Conservation (phyloP, 2,329 filamentous ascomycete genomes). For the Leptographium lundbergii region DNA sequence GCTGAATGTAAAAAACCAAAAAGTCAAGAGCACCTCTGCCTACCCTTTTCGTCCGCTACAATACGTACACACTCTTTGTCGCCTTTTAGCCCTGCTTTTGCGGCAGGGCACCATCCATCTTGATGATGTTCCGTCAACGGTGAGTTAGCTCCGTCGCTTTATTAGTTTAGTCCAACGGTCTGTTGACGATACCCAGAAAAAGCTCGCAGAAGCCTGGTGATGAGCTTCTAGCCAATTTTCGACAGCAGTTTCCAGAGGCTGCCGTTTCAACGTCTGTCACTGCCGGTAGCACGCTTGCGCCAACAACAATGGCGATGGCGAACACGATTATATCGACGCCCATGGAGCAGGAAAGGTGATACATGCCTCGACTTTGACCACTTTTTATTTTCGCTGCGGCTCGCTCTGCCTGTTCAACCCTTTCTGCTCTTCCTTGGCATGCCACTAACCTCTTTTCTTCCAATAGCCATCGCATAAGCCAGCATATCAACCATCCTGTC, state of each 20-base stretch:
- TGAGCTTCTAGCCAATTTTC: conserved; percentile 73
- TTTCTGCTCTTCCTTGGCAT: no score
- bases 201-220: conserved; percentile 77
- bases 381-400: neutral
- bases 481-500: conserved; percentile 25
- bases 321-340: conserved; percentile 4
- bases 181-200: conserved; percentile 34
- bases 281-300: conserved; percentile 18
- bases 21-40: neutral
- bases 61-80: neutral
- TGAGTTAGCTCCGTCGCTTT: conserved; percentile 8
- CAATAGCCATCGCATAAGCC: conserved; percentile 27
- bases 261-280: conserved; percentile 35
- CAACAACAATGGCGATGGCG: conserved; percentile 18
- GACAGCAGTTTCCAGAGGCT: conserved; percentile 65
- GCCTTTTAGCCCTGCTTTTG: conserved; percentile 8
- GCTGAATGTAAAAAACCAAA: neutral
- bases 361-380: neutral
- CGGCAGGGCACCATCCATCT: conserved; percentile 10
- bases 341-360: conserved; percentile 20
- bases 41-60: neutral
- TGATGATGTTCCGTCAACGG: conserved; percentile 23
- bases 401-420: no score
- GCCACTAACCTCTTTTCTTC: neutral
- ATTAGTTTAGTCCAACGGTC: neutral